Evolutionary conservation across 2,329 filamentous ascomycete genomes (phyloP).

Genomic region (Cytospora piceicola): DNA sequence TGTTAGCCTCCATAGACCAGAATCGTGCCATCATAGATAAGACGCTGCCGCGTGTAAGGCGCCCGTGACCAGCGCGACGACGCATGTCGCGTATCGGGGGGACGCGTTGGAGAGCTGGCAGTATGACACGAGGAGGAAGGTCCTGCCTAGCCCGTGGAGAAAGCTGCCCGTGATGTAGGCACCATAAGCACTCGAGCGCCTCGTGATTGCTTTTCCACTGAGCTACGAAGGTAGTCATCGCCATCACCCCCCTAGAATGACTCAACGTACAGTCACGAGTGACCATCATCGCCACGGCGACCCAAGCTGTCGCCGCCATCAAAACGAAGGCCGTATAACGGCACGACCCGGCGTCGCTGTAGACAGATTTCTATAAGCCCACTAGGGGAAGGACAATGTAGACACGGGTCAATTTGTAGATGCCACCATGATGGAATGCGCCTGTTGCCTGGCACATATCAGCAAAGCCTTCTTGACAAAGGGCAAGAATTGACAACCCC

Average conservation of each 20-base stretch:
- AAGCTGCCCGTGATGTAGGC: conserved; percentile 63
- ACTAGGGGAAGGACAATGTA: background rate
- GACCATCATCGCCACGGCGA: background rate
- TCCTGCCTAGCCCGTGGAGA: conserved; percentile 63
- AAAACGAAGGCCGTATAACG: background rate
- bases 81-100: conserved; percentile 60
- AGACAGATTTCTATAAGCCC: background rate
- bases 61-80: conserved; percentile 64
- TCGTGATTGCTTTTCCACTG: background rate
- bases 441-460: conserved; percentile 30
- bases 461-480: conserved; percentile 36
- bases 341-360: background rate
- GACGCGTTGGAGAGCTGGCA: conserved; percentile 70
- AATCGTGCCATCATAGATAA: background rate
- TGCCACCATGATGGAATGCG: background rate
- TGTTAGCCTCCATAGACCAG: background rate
- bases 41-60: conserved; percentile 49
- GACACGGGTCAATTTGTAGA: background rate
- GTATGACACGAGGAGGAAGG: conserved; percentile 66
- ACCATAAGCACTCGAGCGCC: conserved; percentile 51
- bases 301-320: background rate
- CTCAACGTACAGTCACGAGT: background rate
- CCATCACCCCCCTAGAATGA: background rate
- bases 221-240: background rate
- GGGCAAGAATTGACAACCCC: conserved; percentile 7